Evolutionary conservation across 768 basidiomycete species (phyloP).

Genomic region (Atractiella rhizophila): DNA sequence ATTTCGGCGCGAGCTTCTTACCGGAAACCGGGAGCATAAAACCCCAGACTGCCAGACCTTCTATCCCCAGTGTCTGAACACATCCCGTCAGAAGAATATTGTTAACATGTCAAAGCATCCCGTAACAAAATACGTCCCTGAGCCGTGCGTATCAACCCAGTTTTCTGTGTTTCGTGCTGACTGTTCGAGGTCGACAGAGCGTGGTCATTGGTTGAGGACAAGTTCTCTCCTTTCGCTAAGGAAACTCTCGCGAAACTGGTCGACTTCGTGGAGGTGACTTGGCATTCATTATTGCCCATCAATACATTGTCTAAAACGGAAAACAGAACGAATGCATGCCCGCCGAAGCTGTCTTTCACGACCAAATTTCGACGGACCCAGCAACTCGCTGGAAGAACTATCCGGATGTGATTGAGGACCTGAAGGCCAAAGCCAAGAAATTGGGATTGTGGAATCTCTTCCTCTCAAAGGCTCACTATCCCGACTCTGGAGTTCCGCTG

Average conservation of each 20-base stretch:
- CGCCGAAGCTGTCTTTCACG: conserved; percentile 42
- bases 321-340: conserved; percentile 79
- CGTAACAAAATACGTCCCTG: too few relatives aligned
- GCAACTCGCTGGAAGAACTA: conserved; percentile 57
- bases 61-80: too few relatives aligned
- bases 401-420: conserved; percentile 50
- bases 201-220: conserved; percentile 39
- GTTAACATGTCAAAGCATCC: too few relatives aligned
- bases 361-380: conserved; percentile 53
- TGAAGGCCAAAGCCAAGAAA: conserved; percentile 66
- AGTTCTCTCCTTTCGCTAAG: conserved; percentile 72
- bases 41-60: too few relatives aligned
- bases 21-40: too few relatives aligned
- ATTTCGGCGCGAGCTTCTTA: too few relatives aligned
- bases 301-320: conserved; percentile 28
- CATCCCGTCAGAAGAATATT: neutral
- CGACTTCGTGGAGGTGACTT: conserved; percentile 47
- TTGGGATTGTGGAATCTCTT: conserved; percentile 93
- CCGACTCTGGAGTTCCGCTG: conserved; percentile 55
- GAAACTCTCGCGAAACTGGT: conserved; percentile 61
- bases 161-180: too few relatives aligned
- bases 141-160: too few relatives aligned
- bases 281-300: conserved; percentile 1
- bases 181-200: conserved; percentile 11
- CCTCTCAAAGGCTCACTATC: conserved; percentile 80